Percentiles rank a stretch among this genome's conserved stretches.
Conservation (phyloP, 805 yeast genomes). For the Sugiyamaella valdiviana region DNA sequence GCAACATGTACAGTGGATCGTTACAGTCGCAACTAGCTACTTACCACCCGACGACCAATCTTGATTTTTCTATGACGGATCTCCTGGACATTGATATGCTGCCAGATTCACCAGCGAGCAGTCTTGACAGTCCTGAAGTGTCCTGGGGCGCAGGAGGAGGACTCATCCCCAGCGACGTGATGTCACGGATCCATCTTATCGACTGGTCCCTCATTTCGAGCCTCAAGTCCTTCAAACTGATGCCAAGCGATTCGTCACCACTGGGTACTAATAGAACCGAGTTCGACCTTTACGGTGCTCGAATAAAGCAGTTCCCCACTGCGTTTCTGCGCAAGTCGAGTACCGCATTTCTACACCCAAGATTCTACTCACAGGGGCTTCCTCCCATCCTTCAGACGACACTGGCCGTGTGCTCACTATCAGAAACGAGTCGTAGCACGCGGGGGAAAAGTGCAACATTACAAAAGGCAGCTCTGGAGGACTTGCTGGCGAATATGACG, state of each 20-base stretch:
- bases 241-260: neutral
- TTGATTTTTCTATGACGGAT: neutral
- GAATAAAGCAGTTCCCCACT: constrained; percentile 5
- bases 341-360: constrained; percentile 7
- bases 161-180: neutral
- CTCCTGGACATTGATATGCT: neutral
- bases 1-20: no score
- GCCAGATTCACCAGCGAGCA: neutral
- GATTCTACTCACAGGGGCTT: constrained; percentile 8
- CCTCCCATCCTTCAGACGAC: constrained; percentile 5
- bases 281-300: neutral
- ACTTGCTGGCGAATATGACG: neutral
- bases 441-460: neutral
- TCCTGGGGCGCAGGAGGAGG: neutral
- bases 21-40: neutral
- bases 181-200: neutral
- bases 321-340: neutral
- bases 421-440: neutral
- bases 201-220: neutral
- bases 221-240: neutral
- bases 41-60: no score
- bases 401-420: constrained; percentile 4
- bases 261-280: neutral
- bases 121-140: neutral
- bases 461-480: neutral